A percentile compares a stretch with the other conserved stretches of the same genome.
These are phyloP conservation scores for Eragrostis curvula DNA, from an alignment of 176 grass and related monocot genomes.

Conservation along the genomic window DNA sequence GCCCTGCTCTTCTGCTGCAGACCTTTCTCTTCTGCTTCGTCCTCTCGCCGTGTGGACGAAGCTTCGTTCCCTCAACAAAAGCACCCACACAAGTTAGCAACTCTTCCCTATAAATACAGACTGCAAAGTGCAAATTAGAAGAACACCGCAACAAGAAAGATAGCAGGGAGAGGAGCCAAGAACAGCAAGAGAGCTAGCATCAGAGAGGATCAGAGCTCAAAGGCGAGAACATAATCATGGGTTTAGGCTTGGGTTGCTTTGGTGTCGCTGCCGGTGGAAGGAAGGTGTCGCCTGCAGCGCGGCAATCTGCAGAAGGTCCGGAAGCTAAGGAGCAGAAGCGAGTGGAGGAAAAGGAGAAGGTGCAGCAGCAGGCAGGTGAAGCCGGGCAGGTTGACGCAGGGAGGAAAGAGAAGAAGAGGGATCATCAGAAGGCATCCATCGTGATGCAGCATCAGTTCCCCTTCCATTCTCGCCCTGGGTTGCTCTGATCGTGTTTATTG, in stretches of 20 bases:
- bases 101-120: not conserved
- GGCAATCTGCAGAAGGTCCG: not conserved
- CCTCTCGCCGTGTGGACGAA: not conserved
- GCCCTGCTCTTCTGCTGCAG: not conserved
- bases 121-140: too few relatives aligned
- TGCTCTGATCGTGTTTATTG: conserved; percentile 4
- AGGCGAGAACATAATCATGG: not conserved
- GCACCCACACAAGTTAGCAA: not conserved
- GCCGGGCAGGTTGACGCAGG: not conserved
- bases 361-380: not conserved
- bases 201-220: not conserved
- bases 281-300: not conserved
- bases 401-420: conserved; percentile 25
- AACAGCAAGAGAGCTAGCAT: too few relatives aligned
- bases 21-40: not conserved
- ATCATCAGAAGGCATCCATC: not conserved
- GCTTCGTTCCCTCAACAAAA: conserved; percentile 10
- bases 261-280: not conserved
- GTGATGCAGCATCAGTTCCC: conserved; percentile 40
- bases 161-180: too few relatives aligned
- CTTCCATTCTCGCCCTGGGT: conserved; percentile 49
- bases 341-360: not conserved
- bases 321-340: not conserved
- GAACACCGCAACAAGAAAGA: too few relatives aligned
- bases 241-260: not conserved